These are phyloP conservation scores for Xylariaceae sp. DNA, from an alignment of 2,329 filamentous ascomycete species.

Conservation along the genomic window DNA sequence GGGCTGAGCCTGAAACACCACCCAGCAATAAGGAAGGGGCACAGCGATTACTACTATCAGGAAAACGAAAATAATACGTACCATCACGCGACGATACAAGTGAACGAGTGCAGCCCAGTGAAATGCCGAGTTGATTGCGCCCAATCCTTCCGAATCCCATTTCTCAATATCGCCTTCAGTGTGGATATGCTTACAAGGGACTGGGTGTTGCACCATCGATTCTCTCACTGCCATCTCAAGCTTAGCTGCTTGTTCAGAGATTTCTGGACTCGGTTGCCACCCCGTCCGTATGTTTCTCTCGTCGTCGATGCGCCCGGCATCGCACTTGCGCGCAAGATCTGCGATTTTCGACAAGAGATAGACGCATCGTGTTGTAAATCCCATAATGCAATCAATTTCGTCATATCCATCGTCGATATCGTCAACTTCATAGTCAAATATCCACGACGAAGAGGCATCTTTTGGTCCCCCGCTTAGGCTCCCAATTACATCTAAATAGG, in stretches of 20 bases:
- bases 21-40: too few species aligned
- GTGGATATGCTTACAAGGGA: conserved; percentile 45
- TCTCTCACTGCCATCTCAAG: conserved; percentile 60
- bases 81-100: conserved; percentile 62
- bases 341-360: conserved; percentile 69
- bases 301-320: conserved; percentile 58
- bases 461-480: conserved; percentile 60
- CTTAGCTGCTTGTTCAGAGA: conserved; percentile 52
- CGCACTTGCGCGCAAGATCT: conserved; percentile 65
- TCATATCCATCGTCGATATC: conserved; percentile 52
- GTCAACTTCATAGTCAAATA: conserved; percentile 49
- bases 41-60: too few species aligned
- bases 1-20: too few species aligned
- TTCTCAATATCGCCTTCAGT: conserved; percentile 47
- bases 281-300: conserved; percentile 45
- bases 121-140: conserved; percentile 72
- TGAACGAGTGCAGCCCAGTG: conserved; percentile 77
- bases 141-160: conserved; percentile 61
- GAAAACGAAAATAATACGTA: too few species aligned
- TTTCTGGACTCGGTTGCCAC: conserved; percentile 56
- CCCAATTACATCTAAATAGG: conserved; percentile 77
- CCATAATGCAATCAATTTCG: conserved; percentile 77
- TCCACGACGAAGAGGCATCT: conserved; percentile 46
- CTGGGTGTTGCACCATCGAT: conserved; percentile 43
- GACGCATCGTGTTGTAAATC: conserved; percentile 70